Base-by-base conservation (phyloP, 2,329 filamentous ascomycete species). In the Hypomyces rosellus region DNA sequence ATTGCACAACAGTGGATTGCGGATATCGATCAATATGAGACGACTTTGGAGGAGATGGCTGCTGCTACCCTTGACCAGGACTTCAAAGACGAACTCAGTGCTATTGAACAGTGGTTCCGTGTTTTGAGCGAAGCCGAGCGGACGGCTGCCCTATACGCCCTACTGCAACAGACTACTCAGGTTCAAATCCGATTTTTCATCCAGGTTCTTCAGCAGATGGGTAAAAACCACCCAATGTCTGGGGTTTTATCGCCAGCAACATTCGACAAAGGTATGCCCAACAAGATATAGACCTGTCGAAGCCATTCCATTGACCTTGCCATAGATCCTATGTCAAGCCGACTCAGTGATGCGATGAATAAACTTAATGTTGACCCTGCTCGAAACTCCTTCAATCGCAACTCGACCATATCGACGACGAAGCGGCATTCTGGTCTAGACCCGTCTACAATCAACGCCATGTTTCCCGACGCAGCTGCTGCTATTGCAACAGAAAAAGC, bases 101-200 rank as follows among this genome's bases (percentile, higher is more conserved):
- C 93, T 59, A 99, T 99, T 65, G 93, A 99, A 73, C 93, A 99
- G 75, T 99, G 93, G 93, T 99, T 99, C 71, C 86, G 91, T 55
- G 93, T 99, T 48, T 76, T 99, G 57, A 97, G 92, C 65, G 93
- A 97, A 72, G 91, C 93, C 25, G 93, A 99, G 72, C 82, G 93
- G 55, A 99, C 93, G 16, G 93, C 93, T 55, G 93, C 93, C 45
- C 74, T 97, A 52, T 99, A 99, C 68, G 92, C 93, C 54, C 76
- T 99, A 60, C 78, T 99, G 53, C 93, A 99, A 74, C 93, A 99
- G 77, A 97, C 93, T 5, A 99, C 93, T 4, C 93, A 97, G 72
- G 92, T 99, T 54, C 93, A 99, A 74, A 96, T 97, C 65, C 85
- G 93, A 49, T 99, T 99, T 77, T 99, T 99, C 72, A 97, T 97